Evolutionary conservation across 2,329 filamentous ascomycete species (phyloP).

Genomic region (Neocatenulostroma microsporum): DNA sequence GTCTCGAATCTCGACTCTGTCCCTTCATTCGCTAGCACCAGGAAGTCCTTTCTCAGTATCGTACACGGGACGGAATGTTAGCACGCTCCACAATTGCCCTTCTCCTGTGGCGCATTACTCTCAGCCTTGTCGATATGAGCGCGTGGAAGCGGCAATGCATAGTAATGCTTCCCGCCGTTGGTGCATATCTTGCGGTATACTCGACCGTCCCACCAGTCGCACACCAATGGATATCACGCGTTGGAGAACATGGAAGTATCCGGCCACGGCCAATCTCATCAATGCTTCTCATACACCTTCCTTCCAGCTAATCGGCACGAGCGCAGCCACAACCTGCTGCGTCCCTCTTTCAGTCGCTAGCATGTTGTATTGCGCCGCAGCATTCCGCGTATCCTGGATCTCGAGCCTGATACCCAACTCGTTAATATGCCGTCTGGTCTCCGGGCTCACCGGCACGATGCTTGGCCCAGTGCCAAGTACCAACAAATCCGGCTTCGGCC

Average conservation of each 20-base stretch:
- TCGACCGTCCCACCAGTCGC: neutral
- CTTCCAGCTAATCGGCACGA: constrained; percentile 80
- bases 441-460: constrained; percentile 68
- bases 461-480: constrained; percentile 77
- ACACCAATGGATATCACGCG: neutral
- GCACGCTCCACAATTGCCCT: too few relatives aligned
- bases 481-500: constrained; percentile 88
- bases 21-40: too few relatives aligned
- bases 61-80: too few relatives aligned
- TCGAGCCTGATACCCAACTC: constrained; percentile 78
- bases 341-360: constrained; percentile 89
- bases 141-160: neutral
- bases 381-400: constrained; percentile 85
- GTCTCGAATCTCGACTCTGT: neutral
- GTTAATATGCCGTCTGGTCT: constrained; percentile 64
- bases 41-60: too few relatives aligned
- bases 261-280: neutral
- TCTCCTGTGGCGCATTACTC: too few relatives aligned
- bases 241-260: neutral
- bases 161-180: neutral
- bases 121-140: neutral
- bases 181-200: neutral
- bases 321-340: constrained; percentile 72
- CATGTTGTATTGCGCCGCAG: constrained; percentile 88
- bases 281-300: constrained; percentile 38